A percentile compares a stretch with the other conserved stretches of the same genome.
These are phyloP conservation scores for Punica granatum DNA, from an alignment of 345 rosid genomes.

Conservation along the genomic window DNA sequence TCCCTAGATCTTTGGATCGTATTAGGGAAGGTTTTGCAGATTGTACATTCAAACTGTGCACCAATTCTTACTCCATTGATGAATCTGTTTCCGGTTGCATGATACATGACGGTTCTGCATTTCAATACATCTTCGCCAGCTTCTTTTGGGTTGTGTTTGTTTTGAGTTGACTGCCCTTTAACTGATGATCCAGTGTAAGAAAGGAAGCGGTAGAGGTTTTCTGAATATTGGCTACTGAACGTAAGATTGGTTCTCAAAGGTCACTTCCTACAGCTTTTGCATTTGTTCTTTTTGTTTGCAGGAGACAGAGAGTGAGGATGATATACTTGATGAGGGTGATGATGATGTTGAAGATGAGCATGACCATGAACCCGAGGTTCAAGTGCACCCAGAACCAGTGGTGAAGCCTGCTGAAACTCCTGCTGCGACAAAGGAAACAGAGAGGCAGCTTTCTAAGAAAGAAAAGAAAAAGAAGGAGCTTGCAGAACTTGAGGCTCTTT, in stretches of 20 bases:
- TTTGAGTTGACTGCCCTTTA: neutral
- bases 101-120: neutral
- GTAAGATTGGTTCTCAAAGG: no score
- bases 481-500: conserved; percentile 82
- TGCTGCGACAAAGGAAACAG: conserved; percentile 56
- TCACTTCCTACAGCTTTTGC: neutral
- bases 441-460: conserved; percentile 85
- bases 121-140: neutral
- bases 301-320: conserved; percentile 92
- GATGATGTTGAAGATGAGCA: conserved; percentile 73
- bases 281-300: conserved; percentile 17
- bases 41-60: neutral
- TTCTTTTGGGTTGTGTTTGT: neutral
- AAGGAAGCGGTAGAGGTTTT: neutral
- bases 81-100: neutral
- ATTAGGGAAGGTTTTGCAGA: neutral
- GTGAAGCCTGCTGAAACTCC: conserved; percentile 46
- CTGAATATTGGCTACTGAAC: neutral
- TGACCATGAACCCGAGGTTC: conserved; percentile 49
- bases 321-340: conserved; percentile 66
- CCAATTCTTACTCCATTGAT: neutral
- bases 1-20: no score
- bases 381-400: conserved; percentile 37
- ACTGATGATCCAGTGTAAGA: no score
- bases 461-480: conserved; percentile 86